Base-by-base conservation (phyloP, 306 rosid genomes). In the Trifolium fragiferum region DNA sequence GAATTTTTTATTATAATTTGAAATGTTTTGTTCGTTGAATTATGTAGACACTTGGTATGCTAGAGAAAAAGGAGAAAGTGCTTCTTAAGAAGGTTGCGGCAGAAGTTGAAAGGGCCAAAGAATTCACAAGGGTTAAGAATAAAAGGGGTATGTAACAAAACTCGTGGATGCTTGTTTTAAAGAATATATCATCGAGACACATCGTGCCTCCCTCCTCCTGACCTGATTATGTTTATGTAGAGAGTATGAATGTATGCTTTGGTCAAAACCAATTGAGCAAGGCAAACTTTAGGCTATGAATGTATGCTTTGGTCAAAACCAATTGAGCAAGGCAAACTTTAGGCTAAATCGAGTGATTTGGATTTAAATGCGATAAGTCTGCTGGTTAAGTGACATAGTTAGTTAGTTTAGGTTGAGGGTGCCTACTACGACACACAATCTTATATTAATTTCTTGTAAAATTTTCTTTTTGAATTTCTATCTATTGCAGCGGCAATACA, bases 11-110 rank as follows among this genome's bases (percentile, higher is more conserved):
- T 25, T 10, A 32, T 64, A 2, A 20, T 65, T 46, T 75, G 30
- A 43, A 62, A 4, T 68, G n/a, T 55, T 75, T 55, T 47, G 68
- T 46, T 55, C 30, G 38, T 72, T 68, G 72, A 70, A 68, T 78
- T 59, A 47, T 86, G 74, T 78, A 94, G 98, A 94, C 98, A 13
- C 95, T 94, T 65, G 97, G 88, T 81, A 91, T 92, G 98, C 89
- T 94, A 16, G 98, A 94, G 89, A 94, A 90, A 86, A 94, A 92
- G 85, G 98, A 94, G 86, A 91, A 88, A 59, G 92, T 91, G 40
- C 89, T 94, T 19, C 55, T 78, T 30, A 91, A 88, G 79, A 94
- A 92, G 85, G 97, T 88, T 40, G 67, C 84, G 7, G 81, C 77
- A 6, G 98, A 94, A 80, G 96, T 94, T 76, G 98, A 90, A 74